Base-by-base conservation (phyloP, 495 filamentous ascomycete species). In the Pyronema omphalodes region DNA sequence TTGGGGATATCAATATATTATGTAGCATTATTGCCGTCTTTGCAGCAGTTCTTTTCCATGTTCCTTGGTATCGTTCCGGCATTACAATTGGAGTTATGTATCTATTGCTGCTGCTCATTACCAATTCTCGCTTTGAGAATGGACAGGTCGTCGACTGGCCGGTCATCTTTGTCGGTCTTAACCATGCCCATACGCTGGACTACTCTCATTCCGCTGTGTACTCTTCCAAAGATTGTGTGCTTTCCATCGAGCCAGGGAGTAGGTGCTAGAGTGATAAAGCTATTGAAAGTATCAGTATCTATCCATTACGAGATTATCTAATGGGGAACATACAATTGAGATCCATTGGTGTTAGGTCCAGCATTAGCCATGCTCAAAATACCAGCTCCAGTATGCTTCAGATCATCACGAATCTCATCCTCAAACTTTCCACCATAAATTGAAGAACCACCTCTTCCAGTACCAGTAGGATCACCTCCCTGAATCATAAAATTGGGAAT, bases 401-500 rank as follows among this genome's bases (percentile, higher is more conserved):
- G 69, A 0, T 71, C 71, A 3, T 73, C 58, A 4, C 71, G 59
- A 58, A 94, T 91, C 74, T 94, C 93, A 69, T 98, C 91, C 55
- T 83, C 88, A 68, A 96, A 98, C 66, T 85, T 88, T 23, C 88
- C 86, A 59, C 91, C 91, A 66, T 87, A 95, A 72, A 95, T 94
- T 17, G 81, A 86, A 54, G 72, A 73, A 9, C 91, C 91, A 65
- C 91, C 91, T 48, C 89, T 82, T 9, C 91, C 91, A 0, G 91
- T 98, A 52, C 91, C 91, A 3, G 91, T 95, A 6, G 91, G 91
- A 70, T 98, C 91, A 41, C 91, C 91, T 49, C 83, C 85, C 71
- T 98, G 91, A 55, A 93, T 77, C 91, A 96, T 96, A 73, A 98
- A 98, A 69, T 86, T 80, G 34, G 84, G 78, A 65, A 96, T 96